phyloP scores from a whole-genome alignment of 2,329 filamentous ascomycete species.

The Microthyrium microscopicum region DNA sequence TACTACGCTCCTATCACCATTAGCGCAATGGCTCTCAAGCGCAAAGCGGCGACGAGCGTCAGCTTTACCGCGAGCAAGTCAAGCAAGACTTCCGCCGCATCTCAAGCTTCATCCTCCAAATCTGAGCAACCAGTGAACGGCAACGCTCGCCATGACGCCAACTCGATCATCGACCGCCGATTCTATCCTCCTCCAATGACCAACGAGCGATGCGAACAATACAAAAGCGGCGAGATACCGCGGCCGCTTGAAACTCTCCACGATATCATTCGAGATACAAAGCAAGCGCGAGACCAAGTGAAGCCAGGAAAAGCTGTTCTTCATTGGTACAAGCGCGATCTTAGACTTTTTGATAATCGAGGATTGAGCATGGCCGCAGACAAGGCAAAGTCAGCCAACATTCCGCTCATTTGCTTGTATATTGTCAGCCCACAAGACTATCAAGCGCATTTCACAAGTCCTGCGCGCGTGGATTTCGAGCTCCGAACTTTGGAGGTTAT shows the following conservation, averaged over 20 bases:
- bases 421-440: slow-evolving; percentile 30
- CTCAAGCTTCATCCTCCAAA: no score
- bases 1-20: no score
- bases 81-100: no score
- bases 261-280: slow-evolving; percentile 44
- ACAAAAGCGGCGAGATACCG: slow-evolving; percentile 50
- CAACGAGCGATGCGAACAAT: slow-evolving; percentile 59
- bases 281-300: slow-evolving; percentile 34
- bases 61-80: no score
- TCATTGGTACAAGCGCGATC: slow-evolving; percentile 37
- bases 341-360: slow-evolving; percentile 34
- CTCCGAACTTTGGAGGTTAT: slow-evolving; percentile 27
- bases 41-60: no score
- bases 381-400: slow-evolving; percentile 27
- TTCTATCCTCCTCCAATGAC: slow-evolving; percentile 82
- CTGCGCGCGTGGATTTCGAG: slow-evolving; percentile 32
- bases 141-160: no score
- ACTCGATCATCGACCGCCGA: slow-evolving; percentile 35
- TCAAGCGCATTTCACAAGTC: slow-evolving; percentile 33
- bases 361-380: slow-evolving; percentile 28
- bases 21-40: no score
- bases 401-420: slow-evolving; percentile 29
- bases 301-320: slow-evolving; percentile 36
- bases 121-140: no score
- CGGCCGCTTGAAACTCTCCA: slow-evolving; percentile 57